Evolutionary conservation across 768 basidiomycete genomes (phyloP).

Genomic region (Rhizopogon vesiculosus): DNA sequence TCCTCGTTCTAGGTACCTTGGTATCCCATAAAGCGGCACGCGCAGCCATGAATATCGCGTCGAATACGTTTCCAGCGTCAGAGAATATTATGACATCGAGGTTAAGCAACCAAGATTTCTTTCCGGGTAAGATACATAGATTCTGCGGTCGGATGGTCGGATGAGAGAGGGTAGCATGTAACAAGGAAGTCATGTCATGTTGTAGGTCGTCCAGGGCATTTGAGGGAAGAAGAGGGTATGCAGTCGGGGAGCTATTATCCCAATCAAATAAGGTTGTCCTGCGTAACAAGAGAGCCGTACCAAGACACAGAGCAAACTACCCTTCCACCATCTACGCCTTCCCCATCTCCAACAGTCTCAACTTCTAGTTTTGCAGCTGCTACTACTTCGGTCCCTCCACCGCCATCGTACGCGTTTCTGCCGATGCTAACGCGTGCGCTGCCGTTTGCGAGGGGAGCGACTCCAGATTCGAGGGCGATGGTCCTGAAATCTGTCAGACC

Average conservation of each 20-base stretch:
- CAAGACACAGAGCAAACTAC: constrained; percentile 71
- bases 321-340: constrained; percentile 52
- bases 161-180: constrained; percentile 65
- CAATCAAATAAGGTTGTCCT: constrained; percentile 12
- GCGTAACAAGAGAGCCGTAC: constrained; percentile 41
- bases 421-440: constrained; percentile 78
- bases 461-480: constrained; percentile 71
- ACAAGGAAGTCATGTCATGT: constrained; percentile 59
- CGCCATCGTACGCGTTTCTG: constrained; percentile 45
- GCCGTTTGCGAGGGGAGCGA: constrained; percentile 79
- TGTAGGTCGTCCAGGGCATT: constrained; percentile 72
- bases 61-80: constrained; percentile 71
- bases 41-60: constrained; percentile 76
- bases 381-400: constrained; percentile 75
- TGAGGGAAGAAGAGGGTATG: constrained; percentile 66
- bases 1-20: constrained; percentile 68
- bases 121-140: constrained; percentile 51
- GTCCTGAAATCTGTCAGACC: constrained; percentile 59
- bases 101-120: constrained; percentile 72
- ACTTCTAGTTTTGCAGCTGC: constrained; percentile 82
- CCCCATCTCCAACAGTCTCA: constrained; percentile 42
- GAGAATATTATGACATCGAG: constrained; percentile 73
- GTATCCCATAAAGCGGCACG: constrained; percentile 80
- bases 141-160: constrained; percentile 62
- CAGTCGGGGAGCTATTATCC: constrained; percentile 70